These are phyloP conservation scores for Cephalotrichum gorgonifer DNA, from an alignment of 2,329 filamentous ascomycete species.

Conservation along the genomic window DNA sequence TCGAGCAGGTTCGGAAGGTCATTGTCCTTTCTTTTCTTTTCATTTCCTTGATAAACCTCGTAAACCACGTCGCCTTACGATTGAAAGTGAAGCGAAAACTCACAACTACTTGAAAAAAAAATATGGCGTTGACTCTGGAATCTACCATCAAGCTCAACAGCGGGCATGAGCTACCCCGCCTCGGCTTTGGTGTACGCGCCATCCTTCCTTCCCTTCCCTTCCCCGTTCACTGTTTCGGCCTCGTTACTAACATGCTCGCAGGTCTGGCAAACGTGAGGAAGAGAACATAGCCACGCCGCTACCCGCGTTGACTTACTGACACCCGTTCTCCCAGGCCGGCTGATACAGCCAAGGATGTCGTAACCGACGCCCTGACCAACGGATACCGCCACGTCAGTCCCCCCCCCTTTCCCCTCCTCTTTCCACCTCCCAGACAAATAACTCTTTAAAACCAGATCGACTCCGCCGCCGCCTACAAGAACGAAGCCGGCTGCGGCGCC, in stretches of 20 bases:
- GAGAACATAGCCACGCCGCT: background rate
- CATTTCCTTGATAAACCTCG: background rate
- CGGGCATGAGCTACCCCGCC: slow-evolving; percentile 39
- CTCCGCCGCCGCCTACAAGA: slow-evolving; percentile 40
- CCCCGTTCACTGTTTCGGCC: background rate
- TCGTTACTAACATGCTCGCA: slow-evolving; percentile 12
- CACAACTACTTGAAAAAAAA: too few species aligned
- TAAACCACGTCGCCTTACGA: too few species aligned
- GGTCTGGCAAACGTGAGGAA: slow-evolving; percentile 45
- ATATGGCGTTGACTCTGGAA: slow-evolving; percentile 36
- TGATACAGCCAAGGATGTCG: slow-evolving; percentile 24
- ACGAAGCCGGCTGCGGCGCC: slow-evolving; percentile 37
- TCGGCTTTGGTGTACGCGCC: slow-evolving; percentile 47
- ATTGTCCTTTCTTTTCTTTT: background rate
- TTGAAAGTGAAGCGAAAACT: too few species aligned
- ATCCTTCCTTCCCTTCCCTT: slow-evolving; percentile 2
- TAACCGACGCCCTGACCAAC: slow-evolving; percentile 33
- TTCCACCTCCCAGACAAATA: background rate
- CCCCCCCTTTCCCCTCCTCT: background rate
- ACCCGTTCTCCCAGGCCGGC: slow-evolving; percentile 20
- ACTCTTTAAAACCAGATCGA: slow-evolving; percentile 29
- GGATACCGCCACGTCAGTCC: slow-evolving; percentile 42
- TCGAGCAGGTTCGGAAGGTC: too few species aligned
- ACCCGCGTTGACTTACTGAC: background rate
- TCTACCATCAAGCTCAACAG: slow-evolving; percentile 43